Percentiles rank a stretch among this genome's conserved stretches.
These are phyloP conservation scores for Globomyces pollinis-pini DNA, from an alignment of 192 early-diverging fungal genomes.

Conservation along the genomic window DNA sequence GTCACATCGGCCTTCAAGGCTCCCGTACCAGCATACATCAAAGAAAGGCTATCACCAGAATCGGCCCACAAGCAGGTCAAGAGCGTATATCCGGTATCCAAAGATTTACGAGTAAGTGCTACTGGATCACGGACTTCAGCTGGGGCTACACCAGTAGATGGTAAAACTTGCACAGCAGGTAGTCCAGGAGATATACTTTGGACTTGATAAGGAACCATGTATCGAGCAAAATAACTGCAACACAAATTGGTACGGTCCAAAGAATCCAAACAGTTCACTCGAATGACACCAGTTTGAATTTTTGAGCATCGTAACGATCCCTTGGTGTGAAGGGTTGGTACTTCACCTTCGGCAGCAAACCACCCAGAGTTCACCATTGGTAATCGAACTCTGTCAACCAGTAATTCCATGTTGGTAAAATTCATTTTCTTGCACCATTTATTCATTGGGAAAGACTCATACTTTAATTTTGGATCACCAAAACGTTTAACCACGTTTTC, in stretches of 20 bases:
- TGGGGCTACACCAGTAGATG: constrained; percentile 22
- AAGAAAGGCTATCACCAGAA: constrained; percentile 42
- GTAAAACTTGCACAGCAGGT: constrained; percentile 9
- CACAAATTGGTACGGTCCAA: constrained; percentile 51
- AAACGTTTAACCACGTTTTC: constrained; percentile 29
- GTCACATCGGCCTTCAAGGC: constrained; percentile 45
- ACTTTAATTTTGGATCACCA: constrained; percentile 29
- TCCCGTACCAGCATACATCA: constrained; percentile 51
- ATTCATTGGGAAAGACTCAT: constrained; percentile 48
- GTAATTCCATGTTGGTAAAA: constrained; percentile 43
- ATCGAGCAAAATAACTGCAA: constrained; percentile 39
- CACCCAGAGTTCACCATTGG: constrained; percentile 34
- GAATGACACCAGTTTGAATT: constrained; percentile 39
- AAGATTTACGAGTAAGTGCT: constrained; percentile 14
- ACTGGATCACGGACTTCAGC: constrained; percentile 28
- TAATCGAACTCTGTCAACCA: constrained; percentile 38
- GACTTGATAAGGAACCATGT: constrained; percentile 42
- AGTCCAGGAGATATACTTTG: constrained; percentile 20
- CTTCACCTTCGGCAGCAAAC: constrained; percentile 39
- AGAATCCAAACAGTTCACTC: constrained; percentile 46
- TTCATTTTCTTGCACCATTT: constrained; percentile 49
- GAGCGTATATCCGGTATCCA: constrained; percentile 10
- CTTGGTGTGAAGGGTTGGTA: constrained; percentile 17
- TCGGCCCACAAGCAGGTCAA: constrained; percentile 47
- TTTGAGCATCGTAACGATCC: constrained; percentile 11